Conservation (phyloP, 2,329 filamentous ascomycete genomes). For the Colletotrichum sp. region DNA sequence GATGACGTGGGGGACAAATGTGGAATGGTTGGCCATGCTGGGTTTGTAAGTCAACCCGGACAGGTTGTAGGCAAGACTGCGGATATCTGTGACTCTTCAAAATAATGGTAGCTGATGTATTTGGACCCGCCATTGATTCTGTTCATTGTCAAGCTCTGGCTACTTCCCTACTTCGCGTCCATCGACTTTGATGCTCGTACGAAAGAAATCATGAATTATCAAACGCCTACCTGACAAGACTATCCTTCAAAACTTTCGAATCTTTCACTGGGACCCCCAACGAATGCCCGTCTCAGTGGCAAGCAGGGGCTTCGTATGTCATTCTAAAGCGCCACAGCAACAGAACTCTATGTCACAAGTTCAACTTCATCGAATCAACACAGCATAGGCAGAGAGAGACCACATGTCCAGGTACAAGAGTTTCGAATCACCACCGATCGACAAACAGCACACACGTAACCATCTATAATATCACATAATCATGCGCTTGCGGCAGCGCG, state of each 20-base stretch:
- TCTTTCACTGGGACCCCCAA: not conserved
- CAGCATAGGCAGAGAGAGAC: not conserved
- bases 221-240: not conserved
- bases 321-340: not conserved
- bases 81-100: rapidly evolving
- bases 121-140: rapidly evolving
- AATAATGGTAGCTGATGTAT: rapidly evolving
- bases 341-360: not conserved
- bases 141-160: not conserved
- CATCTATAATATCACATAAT: not conserved
- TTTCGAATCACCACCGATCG: not conserved
- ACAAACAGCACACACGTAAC: not conserved
- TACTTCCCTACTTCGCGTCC: rapidly evolving
- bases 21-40: not conserved
- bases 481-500: not conserved
- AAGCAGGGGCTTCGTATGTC: not conserved
- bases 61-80: not conserved
- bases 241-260: not conserved
- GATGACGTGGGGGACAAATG: not conserved
- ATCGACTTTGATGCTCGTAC: rapidly evolving
- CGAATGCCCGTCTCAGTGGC: too few species aligned
- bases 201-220: not conserved
- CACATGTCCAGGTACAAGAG: not conserved
- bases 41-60: not conserved
- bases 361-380: not conserved